Base-by-base conservation (phyloP, 805 yeast species). In the Myxozyma vanderwaltii region DNA sequence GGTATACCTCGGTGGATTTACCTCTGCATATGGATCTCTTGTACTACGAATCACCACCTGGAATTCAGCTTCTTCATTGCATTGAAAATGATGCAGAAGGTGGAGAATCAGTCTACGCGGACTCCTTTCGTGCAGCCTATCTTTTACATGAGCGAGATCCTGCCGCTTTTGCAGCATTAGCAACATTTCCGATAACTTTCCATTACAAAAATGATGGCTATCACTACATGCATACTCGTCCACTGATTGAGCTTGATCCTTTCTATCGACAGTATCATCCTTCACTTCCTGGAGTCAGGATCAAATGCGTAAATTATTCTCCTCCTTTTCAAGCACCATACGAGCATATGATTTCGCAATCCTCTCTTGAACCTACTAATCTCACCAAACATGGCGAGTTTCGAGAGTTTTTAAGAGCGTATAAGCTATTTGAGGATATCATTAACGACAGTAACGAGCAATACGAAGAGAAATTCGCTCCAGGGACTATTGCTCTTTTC, bases 281-380 rank as follows among this genome's bases (percentile, higher is more conserved):
- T 3, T 36, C 43, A 13, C 26, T 45, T 17, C 72, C 67, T 12
- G 63, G 63, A 1, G 74, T 66, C 54, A 69, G 68, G 38, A 81
- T 86, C 63, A 80, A 79, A 65, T 84, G 81, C 54, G 81, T 86
- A 19, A 86, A 86, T 69, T 88, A 87, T 71, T 84, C 92, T 0
- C 94, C 95, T 1, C 92, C 91, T 10, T 87, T 86, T 75, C 95
- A 88, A 69, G 92, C 88, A 0, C 92, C 92, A 0, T 82, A 84
- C 58, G 89, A 86, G 63, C 74, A 63, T 27, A 27, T 36, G 44
- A 49, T 59, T 26, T 43, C 60, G 3, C 36, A 31, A 10, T 46
- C 59, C 12, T 44, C 45, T n/a, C 76, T 78, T 36, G 77, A 75
- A 6, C 75, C 72, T 15, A 79, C 77, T 38, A 26, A 48, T 36